Evolutionary conservation across 192 early-diverging fungal genomes (phyloP).

Genomic region (Geranomyces michiganensis): DNA sequence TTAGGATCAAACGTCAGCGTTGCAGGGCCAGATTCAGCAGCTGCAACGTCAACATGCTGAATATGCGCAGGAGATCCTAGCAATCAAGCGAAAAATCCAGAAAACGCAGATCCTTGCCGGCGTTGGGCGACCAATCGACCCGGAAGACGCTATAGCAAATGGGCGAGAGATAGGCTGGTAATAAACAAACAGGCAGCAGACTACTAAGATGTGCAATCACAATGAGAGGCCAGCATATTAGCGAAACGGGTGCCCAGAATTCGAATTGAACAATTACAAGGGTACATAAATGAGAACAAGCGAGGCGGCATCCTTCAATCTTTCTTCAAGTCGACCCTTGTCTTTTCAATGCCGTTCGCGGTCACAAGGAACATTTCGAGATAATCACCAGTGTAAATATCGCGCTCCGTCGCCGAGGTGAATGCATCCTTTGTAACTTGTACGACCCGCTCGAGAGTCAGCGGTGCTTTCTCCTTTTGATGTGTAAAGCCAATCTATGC

Average conservation of each 20-base stretch:
- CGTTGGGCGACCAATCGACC: neutral
- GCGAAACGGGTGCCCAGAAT: too few relatives aligned
- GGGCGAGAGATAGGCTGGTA: conserved; percentile 12
- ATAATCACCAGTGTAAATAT: conserved; percentile 97
- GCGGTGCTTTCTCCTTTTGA: conserved; percentile 37
- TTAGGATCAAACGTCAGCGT: conserved; percentile 42
- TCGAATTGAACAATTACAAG: too few relatives aligned
- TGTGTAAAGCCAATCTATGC: conserved; percentile 71
- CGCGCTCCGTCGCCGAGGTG: conserved; percentile 93
- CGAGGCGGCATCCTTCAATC: conserved; percentile 63
- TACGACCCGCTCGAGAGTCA: conserved; percentile 66
- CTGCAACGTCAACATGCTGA: conserved; percentile 42
- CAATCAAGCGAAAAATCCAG: conserved; percentile 44
- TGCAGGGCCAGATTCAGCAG: conserved; percentile 37
- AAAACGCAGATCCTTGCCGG: conserved; percentile 32
- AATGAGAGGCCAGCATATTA: too few relatives aligned
- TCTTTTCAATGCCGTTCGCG: conserved; percentile 72
- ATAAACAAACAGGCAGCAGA: neutral
- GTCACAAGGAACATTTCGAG: conserved; percentile 90
- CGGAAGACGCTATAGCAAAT: neutral
- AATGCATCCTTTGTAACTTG: conserved; percentile 94
- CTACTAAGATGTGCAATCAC: too few relatives aligned
- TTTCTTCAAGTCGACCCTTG: conserved; percentile 81
- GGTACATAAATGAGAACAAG: too few relatives aligned
- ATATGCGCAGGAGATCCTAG: conserved; percentile 39